A percentile compares a stretch with the other conserved stretches of the same genome.
phyloP scores from a whole-genome alignment of 768 basidiomycete species.

The Termitomyces sp. region DNA sequence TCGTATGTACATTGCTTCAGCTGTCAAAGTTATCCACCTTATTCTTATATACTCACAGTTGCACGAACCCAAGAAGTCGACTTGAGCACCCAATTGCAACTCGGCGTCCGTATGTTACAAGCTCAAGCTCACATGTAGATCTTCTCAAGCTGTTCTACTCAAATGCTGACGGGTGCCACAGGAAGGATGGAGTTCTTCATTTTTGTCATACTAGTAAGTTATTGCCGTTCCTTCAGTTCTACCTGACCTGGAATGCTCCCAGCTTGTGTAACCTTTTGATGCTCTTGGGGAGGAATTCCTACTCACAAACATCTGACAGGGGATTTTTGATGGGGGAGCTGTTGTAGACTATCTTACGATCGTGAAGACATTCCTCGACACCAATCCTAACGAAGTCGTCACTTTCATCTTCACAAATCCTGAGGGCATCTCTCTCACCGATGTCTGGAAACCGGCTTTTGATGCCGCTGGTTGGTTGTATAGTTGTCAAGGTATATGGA shows the following conservation, averaged over 20 bases:
- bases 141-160: not conserved
- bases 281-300: no score
- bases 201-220: constrained; percentile 61
- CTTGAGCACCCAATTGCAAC: constrained; percentile 24
- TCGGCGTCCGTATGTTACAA: constrained; percentile 12
- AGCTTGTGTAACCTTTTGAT: constrained; percentile 28
- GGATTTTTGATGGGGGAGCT: constrained; percentile 49
- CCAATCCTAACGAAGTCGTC: constrained; percentile 61
- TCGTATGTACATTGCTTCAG: no score
- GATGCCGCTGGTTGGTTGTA: constrained; percentile 34
- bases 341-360: constrained; percentile 41
- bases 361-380: constrained; percentile 50
- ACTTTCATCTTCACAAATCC: constrained; percentile 65
- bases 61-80: constrained; percentile 31
- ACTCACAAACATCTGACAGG: constrained; percentile 13
- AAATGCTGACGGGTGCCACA: not conserved
- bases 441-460: constrained; percentile 49
- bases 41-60: constrained; percentile 21
- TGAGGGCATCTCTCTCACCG: constrained; percentile 41
- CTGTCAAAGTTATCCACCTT: no score
- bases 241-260: not conserved
- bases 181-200: constrained; percentile 36
- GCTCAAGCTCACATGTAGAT: constrained; percentile 24
- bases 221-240: no score
- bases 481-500: not conserved